Evolutionary conservation across 768 basidiomycete genomes (phyloP), one percentile per base, ranked within the genome.

Genomic region (Mycena leptocephala): DNA sequence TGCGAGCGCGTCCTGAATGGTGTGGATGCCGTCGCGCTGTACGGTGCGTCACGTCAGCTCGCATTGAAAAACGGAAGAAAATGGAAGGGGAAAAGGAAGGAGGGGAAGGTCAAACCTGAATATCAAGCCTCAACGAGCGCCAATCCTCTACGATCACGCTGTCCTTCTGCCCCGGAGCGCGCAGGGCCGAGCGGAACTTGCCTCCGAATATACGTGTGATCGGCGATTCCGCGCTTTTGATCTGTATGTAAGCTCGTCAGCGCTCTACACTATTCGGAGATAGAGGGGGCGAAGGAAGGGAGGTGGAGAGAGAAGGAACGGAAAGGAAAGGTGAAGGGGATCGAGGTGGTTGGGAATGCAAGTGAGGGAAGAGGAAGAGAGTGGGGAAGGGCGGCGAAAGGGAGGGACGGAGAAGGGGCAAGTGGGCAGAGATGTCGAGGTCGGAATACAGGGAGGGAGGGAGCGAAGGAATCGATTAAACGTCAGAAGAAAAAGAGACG

Each of bases 191-290:
- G 24, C 97, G 92, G 85, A 97, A 94, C 81, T 95, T 96, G 39
- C 98, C 97, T 33, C 97, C 96, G 79, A 99, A 99, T 73, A 99
- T 95, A 30, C 94, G 89, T 0, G 96, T 95, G 66, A 99, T 95
- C 0, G 97, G 95, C 3, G 96, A 95, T 78, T 98, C 97, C 4
- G 90, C 89, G 0, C 91, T 90, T 84, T 95, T 96, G 58, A 92
- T 93, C 95, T 96, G 76, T 28, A 58, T 71, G 41, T 22, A 18
- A 37, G 32, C 77, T 35, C 5, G 30, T 55, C 28, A 67, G 69
- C 26, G 14, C 18, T 24, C n/a, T n/a, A n/a, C n/a, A n/a, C n/a
- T n/a, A n/a, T n/a, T n/a, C n/a, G n/a, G n/a, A n/a, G n/a, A n/a
- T n/a, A n/a, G n/a, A n/a, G n/a, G n/a, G 20, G 16, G 30, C 0